Percentiles rank a stretch among this genome's conserved stretches.
Conservation (phyloP, 2,329 filamentous ascomycete species). For the Aureobasidium uvarum region DNA sequence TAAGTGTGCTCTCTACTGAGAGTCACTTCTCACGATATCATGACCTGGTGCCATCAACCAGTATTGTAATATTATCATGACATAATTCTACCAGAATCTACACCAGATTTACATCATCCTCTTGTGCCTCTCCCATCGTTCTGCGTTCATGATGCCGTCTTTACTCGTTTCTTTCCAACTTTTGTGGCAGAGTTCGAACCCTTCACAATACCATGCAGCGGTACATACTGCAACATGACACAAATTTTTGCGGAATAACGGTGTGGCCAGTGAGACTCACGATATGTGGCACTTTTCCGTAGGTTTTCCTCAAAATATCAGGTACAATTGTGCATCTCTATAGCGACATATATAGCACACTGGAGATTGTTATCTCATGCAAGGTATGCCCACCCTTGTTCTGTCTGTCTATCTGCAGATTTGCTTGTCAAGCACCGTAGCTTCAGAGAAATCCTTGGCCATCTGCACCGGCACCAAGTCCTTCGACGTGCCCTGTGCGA, state of each 20-base stretch:
- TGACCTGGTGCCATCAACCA: not conserved
- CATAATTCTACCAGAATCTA: constrained; percentile 8
- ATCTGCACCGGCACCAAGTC: not conserved
- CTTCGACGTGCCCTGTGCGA: not conserved
- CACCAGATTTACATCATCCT: not conserved
- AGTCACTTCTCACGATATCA: not conserved
- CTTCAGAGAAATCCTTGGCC: not conserved
- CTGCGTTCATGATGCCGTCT: not conserved
- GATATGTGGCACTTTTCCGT: too few relatives aligned
- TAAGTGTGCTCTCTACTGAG: not conserved
- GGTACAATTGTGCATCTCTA: too few relatives aligned
- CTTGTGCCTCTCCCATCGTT: not conserved
- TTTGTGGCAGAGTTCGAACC: too few relatives aligned
- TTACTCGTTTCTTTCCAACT: not conserved
- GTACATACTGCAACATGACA: too few relatives aligned
- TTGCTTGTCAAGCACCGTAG: not conserved
- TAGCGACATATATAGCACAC: too few relatives aligned
- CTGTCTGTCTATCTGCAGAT: not conserved
- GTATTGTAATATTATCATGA: constrained; percentile 6
- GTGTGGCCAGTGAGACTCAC: too few relatives aligned
- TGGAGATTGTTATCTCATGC: too few relatives aligned
- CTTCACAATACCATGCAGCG: too few relatives aligned
- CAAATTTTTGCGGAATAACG: too few relatives aligned
- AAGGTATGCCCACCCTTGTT: too few relatives aligned
- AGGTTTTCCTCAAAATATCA: too few relatives aligned